Percentiles rank a stretch among this genome's conserved stretches.
Evolutionary conservation across 2,329 filamentous ascomycete species (phyloP).

Genomic region (Epichloe hybrida): DNA sequence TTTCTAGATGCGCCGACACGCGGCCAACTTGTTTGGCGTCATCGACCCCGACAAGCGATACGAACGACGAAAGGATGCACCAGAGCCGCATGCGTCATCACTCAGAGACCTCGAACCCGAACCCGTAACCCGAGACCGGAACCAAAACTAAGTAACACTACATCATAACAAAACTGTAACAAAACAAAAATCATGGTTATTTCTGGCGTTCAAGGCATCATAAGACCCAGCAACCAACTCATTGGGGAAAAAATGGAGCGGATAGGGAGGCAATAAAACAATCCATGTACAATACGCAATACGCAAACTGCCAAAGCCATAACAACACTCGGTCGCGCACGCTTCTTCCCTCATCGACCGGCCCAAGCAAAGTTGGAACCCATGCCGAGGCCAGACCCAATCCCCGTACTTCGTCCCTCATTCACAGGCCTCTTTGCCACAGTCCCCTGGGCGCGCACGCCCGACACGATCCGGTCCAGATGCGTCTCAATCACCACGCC

Average conservation of each 20-base stretch:
- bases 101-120: conserved; percentile 15
- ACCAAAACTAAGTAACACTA: background rate
- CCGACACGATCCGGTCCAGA: conserved; percentile 74
- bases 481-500: conserved; percentile 91
- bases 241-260: background rate
- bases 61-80: conserved; percentile 26
- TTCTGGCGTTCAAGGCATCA: background rate
- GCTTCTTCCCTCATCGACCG: conserved; percentile 15
- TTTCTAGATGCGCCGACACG: conserved; percentile 22
- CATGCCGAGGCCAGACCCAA: conserved; percentile 40
- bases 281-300: background rate
- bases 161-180: background rate
- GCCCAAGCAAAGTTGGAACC: conserved; percentile 46
- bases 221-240: background rate
- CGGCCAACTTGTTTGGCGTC: conserved; percentile 25
- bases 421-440: conserved; percentile 71
- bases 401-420: conserved; percentile 38
- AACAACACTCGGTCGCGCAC: background rate
- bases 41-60: conserved; percentile 29
- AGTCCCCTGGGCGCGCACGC: conserved; percentile 63
- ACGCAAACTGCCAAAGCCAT: background rate
- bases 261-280: background rate
- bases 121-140: conserved; percentile 14
- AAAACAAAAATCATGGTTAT: background rate
- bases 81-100: conserved; percentile 14